phyloP scores from a whole-genome alignment of 1,284 basidiomycete species.

The Ceratobasidium sp. region DNA sequence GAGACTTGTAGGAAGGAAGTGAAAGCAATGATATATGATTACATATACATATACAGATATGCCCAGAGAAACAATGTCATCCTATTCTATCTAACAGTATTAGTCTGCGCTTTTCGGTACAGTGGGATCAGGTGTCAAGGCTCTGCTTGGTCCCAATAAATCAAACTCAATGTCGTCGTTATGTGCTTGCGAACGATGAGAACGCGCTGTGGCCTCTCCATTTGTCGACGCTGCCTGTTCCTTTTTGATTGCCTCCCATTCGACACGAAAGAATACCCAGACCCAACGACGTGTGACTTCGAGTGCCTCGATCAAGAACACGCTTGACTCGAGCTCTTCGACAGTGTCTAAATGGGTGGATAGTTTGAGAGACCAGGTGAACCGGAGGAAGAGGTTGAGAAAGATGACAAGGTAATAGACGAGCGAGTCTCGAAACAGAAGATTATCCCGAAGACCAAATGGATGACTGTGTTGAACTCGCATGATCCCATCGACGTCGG shows the following conservation, averaged over 20 bases:
- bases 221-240: conserved; percentile 37
- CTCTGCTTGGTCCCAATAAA: conserved; percentile 28
- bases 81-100: conserved; percentile 16
- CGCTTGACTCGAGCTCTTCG: conserved; percentile 80
- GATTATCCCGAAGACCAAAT: conserved; percentile 71
- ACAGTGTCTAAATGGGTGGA: conserved; percentile 87
- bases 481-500: conserved; percentile 43
- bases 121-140: conserved; percentile 28
- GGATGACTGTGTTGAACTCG: conserved; percentile 56
- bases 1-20: conserved; percentile 56
- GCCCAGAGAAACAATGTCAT: conserved; percentile 4
- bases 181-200: conserved; percentile 11
- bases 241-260: conserved; percentile 88
- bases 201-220: neutral
- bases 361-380: conserved; percentile 95
- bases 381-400: conserved; percentile 87
- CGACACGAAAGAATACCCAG: conserved; percentile 96
- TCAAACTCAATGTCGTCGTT: conserved; percentile 39
- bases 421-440: conserved; percentile 76
- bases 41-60: conserved; percentile 32
- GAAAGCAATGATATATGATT: conserved; percentile 22
- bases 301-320: conserved; percentile 90
- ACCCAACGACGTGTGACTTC: conserved; percentile 92
- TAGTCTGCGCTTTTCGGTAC: conserved; percentile 15
- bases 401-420: conserved; percentile 87